Evolutionary conservation across 805 yeast species (phyloP).

Genomic region (Jamesozyma piceae): DNA sequence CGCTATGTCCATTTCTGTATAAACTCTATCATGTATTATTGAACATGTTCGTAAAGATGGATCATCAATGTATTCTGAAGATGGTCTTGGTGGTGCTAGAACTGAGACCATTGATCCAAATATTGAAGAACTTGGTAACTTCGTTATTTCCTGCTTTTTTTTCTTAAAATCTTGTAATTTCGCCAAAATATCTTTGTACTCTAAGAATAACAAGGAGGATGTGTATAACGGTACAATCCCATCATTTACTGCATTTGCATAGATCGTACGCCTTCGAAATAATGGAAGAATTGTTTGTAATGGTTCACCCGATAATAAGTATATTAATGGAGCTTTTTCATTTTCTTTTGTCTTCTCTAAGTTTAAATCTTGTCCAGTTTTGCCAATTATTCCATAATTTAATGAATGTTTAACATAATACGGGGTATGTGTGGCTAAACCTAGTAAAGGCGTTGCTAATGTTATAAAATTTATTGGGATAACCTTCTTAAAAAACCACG

Average conservation of each 20-base stretch:
- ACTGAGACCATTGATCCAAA: constrained; percentile 55
- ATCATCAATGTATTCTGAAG: constrained; percentile 44
- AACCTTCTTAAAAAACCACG: constrained; percentile 53
- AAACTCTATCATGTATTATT: constrained; percentile 56
- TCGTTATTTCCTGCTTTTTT: constrained; percentile 1
- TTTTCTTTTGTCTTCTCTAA: constrained; percentile 36
- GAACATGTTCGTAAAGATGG: constrained; percentile 46
- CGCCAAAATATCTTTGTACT: constrained; percentile 42
- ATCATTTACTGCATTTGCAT: constrained; percentile 68
- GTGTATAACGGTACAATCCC: constrained; percentile 78
- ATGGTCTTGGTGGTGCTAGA: constrained; percentile 54
- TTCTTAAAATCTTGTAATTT: constrained; percentile 23
- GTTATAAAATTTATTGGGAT: constrained; percentile 61
- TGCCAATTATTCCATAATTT: constrained; percentile 65
- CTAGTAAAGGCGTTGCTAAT: constrained; percentile 66
- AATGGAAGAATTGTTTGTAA: constrained; percentile 40
- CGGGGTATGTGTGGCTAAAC: constrained; percentile 69
- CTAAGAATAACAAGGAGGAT: constrained; percentile 56
- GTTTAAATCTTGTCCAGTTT: constrained; percentile 71
- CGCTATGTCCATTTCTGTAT: constrained; percentile 35
- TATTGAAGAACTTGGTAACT: constrained; percentile 41
- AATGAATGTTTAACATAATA: constrained; percentile 59
- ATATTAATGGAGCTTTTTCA: constrained; percentile 43
- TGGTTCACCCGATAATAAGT: constrained; percentile 57
- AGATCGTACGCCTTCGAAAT: constrained; percentile 57